phyloP scores from a whole-genome alignment of 2,329 filamentous ascomycete genomes.

The Atkinsonella hypoxylon region DNA sequence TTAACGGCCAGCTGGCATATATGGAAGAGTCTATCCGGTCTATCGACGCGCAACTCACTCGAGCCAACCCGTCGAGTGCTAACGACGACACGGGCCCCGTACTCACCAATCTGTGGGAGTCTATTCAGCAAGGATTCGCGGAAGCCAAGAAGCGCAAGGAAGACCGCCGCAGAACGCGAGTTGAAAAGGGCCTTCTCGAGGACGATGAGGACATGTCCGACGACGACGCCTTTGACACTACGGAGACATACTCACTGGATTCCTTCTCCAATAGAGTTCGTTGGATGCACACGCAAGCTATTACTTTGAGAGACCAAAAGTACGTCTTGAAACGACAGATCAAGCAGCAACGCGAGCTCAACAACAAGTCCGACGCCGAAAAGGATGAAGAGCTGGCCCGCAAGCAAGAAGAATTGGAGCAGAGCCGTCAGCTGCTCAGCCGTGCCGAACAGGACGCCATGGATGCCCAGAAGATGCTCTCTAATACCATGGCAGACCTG shows the following conservation, averaged over 20 bases:
- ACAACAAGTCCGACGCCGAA: conserved; percentile 69
- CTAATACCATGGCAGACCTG: conserved; percentile 34
- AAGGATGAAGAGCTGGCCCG: conserved; percentile 52
- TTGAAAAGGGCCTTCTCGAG: conserved; percentile 40
- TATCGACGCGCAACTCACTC: conserved; percentile 32
- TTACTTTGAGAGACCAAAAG: conserved; percentile 74
- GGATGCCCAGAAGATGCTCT: conserved; percentile 35
- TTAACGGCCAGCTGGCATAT: conserved; percentile 58
- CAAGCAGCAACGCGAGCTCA: conserved; percentile 87
- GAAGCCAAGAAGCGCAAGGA: conserved; percentile 42
- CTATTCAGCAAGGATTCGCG: conserved; percentile 38
- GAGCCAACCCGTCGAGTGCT: conserved; percentile 20
- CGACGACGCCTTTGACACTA: conserved; percentile 44
- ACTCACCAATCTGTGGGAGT: conserved; percentile 44
- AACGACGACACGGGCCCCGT: conserved; percentile 44
- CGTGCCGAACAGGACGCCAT: conserved; percentile 26
- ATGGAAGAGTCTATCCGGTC: conserved; percentile 48
- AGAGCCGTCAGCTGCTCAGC: conserved; percentile 23
- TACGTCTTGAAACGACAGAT: conserved; percentile 82
- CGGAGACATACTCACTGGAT: conserved; percentile 56
- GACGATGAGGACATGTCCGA: conserved; percentile 51
- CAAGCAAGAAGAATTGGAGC: conserved; percentile 45
- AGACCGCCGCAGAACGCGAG: conserved; percentile 38
- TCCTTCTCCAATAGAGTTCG: conserved; percentile 72
- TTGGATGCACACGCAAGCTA: conserved; percentile 65